Percentiles rank a stretch among this genome's conserved stretches.
Evolutionary conservation across 306 rosid species (phyloP).

Genomic region (Ammopiptanthus mongolicus): DNA sequence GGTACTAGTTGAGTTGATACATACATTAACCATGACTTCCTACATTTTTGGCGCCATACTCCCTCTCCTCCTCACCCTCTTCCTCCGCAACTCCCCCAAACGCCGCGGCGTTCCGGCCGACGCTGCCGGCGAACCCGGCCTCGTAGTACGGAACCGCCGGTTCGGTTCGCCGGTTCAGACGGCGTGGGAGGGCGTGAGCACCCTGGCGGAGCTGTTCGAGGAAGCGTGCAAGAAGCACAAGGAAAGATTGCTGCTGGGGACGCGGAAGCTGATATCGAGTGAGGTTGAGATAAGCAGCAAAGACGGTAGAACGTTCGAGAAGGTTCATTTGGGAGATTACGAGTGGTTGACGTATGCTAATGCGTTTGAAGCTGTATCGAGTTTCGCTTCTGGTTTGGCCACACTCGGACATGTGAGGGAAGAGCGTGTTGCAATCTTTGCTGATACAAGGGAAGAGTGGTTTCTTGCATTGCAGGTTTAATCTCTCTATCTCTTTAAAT

Average conservation of each 20-base stretch:
- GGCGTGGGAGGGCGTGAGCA: constrained; percentile 74
- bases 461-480: constrained; percentile 86
- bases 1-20: too few relatives aligned
- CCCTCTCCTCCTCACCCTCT: constrained; percentile 61
- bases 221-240: constrained; percentile 46
- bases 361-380: constrained; percentile 56
- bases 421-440: constrained; percentile 85
- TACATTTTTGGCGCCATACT: constrained; percentile 59
- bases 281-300: constrained; percentile 45
- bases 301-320: constrained; percentile 81
- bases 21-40: constrained; percentile 45
- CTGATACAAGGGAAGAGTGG: constrained; percentile 95
- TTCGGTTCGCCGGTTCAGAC: constrained; percentile 47
- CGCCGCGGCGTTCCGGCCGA: constrained; percentile 54
- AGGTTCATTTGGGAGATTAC: constrained; percentile 76
- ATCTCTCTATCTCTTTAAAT: not conserved
- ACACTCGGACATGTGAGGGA: constrained; percentile 60
- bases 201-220: constrained; percentile 84
- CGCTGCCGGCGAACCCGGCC: constrained; percentile 53
- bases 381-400: constrained; percentile 75
- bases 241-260: constrained; percentile 56
- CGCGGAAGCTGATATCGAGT: constrained; percentile 48
- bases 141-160: constrained; percentile 51
- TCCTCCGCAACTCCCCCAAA: constrained; percentile 48
- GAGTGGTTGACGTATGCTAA: constrained; percentile 68